These are phyloP conservation scores for Myrica gale DNA, from an alignment of 306 rosid species.

Conservation along the genomic window DNA sequence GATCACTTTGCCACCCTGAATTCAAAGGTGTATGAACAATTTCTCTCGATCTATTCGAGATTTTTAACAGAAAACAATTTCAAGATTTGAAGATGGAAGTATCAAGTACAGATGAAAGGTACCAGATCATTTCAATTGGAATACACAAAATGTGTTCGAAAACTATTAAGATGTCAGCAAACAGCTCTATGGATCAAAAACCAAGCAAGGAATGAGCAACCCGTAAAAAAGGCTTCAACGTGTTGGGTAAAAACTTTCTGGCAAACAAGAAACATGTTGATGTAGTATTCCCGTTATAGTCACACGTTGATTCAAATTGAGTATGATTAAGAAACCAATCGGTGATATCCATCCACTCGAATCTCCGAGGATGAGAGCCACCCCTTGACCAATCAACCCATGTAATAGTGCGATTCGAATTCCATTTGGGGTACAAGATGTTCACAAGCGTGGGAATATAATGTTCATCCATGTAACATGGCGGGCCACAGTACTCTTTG, in stretches of 20 bases:
- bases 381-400: constrained; percentile 67
- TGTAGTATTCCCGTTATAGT: constrained; percentile 38
- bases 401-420: constrained; percentile 42
- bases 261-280: constrained; percentile 58
- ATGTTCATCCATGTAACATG: constrained; percentile 64
- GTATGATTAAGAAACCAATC: constrained; percentile 47
- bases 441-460: constrained; percentile 54
- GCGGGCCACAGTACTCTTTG: constrained; percentile 28
- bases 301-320: constrained; percentile 45
- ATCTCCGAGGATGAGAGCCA: constrained; percentile 53
- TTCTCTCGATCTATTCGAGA: too few relatives aligned
- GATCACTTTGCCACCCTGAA: too few relatives aligned
- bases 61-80: too few relatives aligned
- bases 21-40: too few relatives aligned
- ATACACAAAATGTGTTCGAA: too few relatives aligned
- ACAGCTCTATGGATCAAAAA: constrained; percentile 27
- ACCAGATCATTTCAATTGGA: too few relatives aligned
- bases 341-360: constrained; percentile 31
- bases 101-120: too few relatives aligned
- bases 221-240: constrained; percentile 54
- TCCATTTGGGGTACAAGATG: constrained; percentile 25
- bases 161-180: neutral
- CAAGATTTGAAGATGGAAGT: too few relatives aligned
- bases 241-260: constrained; percentile 49
- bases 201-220: constrained; percentile 44